Conservation (phyloP, 495 filamentous ascomycete species). For the Podospora pseudocomata region DNA sequence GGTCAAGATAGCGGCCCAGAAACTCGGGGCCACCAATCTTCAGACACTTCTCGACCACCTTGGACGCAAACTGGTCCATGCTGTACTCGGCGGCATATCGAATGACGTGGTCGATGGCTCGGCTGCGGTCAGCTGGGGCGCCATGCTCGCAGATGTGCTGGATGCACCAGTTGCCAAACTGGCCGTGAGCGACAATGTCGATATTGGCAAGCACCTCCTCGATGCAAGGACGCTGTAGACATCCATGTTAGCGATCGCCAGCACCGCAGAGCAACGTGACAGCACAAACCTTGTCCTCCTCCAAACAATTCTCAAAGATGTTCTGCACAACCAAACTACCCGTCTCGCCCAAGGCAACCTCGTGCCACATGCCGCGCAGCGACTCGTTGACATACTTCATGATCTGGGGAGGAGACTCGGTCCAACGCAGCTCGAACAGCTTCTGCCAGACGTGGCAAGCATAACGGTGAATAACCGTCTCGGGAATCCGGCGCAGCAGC, state of each 20-base stretch:
- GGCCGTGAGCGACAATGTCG: constrained; percentile 93
- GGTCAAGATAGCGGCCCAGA: constrained; percentile 84
- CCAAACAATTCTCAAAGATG: constrained; percentile 98
- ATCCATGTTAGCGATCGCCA: constrained; percentile 35
- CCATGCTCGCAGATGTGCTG: constrained; percentile 99
- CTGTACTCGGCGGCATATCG: constrained; percentile 92
- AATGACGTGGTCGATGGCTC: constrained; percentile 92
- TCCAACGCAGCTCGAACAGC: constrained; percentile 97
- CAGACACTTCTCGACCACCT: constrained; percentile 97
- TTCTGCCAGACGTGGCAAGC: constrained; percentile 99
- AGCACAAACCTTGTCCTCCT: constrained; percentile 84
- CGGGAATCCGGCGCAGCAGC: constrained; percentile 88
- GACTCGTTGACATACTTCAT: constrained; percentile 98
- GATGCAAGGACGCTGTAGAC: constrained; percentile 79
- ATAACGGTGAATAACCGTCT: constrained; percentile 97
- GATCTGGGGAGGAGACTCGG: constrained; percentile 89
- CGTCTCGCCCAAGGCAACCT: constrained; percentile 94
- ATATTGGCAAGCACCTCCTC: constrained; percentile 93
- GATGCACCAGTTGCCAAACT: constrained; percentile 99
- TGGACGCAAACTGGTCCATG: constrained; percentile 98
- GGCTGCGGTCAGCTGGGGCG: constrained; percentile 81
- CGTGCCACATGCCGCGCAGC: constrained; percentile 95
- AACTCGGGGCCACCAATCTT: constrained; percentile 95
- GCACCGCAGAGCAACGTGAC: neutral
- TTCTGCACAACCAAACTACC: constrained; percentile 98